Evolutionary conservation across 257 asterid genomes (phyloP).

Genomic region (Schizonepeta tenuifolia): DNA sequence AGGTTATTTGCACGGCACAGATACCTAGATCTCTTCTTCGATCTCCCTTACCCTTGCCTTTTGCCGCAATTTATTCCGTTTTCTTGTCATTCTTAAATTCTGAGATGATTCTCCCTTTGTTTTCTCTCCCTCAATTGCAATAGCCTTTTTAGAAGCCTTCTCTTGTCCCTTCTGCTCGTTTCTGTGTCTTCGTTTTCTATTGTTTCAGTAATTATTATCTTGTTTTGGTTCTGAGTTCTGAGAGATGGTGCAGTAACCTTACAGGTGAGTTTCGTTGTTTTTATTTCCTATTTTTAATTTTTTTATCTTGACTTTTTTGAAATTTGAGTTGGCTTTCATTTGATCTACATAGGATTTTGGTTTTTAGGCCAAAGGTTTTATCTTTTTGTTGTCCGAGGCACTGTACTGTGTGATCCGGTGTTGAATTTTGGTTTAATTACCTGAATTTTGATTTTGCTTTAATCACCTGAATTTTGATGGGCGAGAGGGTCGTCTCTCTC

Average conservation of each 20-base stretch:
- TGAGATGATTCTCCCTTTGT: conserved; percentile 35
- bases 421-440: conserved; percentile 35
- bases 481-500: not conserved
- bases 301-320: conserved; percentile 19
- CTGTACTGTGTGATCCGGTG: conserved; percentile 44
- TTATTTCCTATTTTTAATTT: not conserved
- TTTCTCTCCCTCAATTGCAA: conserved; percentile 31
- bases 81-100: conserved; percentile 45
- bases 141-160: conserved; percentile 24
- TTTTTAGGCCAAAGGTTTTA: conserved; percentile 35
- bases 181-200: conserved; percentile 27
- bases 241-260: conserved; percentile 33
- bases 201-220: conserved; percentile 18
- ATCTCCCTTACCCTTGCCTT: conserved; percentile 71
- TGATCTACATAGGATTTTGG: conserved; percentile 39
- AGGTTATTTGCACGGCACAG: conserved; percentile 94
- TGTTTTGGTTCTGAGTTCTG: conserved; percentile 30
- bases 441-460: conserved; percentile 28
- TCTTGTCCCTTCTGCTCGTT: conserved; percentile 30
- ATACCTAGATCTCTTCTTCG: conserved; percentile 89
- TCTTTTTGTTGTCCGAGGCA: conserved; percentile 31
- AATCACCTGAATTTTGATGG: not conserved
- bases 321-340: conserved; percentile 33
- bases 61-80: conserved; percentile 81
- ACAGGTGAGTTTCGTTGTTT: conserved; percentile 43